phyloP scores from a whole-genome alignment of 2,329 filamentous ascomycete genomes.

The Talaromyces sp. region DNA sequence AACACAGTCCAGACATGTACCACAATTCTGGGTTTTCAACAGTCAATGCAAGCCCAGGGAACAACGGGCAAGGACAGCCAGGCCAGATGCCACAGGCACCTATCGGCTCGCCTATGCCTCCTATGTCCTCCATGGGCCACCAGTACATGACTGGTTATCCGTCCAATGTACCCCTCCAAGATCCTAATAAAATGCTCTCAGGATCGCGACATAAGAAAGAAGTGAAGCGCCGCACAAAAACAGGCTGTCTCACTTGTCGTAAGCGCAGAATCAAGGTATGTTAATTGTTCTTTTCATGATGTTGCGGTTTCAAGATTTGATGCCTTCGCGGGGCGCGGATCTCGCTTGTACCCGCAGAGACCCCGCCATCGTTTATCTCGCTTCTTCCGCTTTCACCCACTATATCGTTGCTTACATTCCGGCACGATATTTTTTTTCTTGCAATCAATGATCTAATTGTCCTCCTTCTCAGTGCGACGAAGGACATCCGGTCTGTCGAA shows the following conservation, averaged over 20 bases:
- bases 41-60: conserved; percentile 17
- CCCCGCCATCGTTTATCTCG: conserved; percentile 30
- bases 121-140: conserved; percentile 57
- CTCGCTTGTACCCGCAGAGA: conserved; percentile 33
- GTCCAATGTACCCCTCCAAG: conserved; percentile 48
- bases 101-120: conserved; percentile 56
- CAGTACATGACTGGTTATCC: conserved; percentile 56
- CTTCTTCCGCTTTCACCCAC: conserved; percentile 23
- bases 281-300: neutral
- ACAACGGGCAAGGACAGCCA: conserved; percentile 30
- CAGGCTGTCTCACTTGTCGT: conserved; percentile 67
- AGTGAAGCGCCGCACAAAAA: conserved; percentile 75
- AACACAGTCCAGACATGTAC: conserved; percentile 38
- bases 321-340: conserved; percentile 23
- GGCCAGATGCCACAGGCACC: conserved; percentile 42
- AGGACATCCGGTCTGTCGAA: conserved; percentile 81
- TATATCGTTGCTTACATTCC: conserved; percentile 17
- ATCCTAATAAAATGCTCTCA: conserved; percentile 59
- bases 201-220: conserved; percentile 69
- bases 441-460: neutral
- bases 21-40: conserved; percentile 28
- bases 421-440: conserved; percentile 9
- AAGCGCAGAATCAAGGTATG: conserved; percentile 74
- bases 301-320: conserved; percentile 10
- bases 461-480: conserved; percentile 79